Evolutionary conservation across 768 basidiomycete species (phyloP).

Genomic region (Termitomyces sp.): DNA sequence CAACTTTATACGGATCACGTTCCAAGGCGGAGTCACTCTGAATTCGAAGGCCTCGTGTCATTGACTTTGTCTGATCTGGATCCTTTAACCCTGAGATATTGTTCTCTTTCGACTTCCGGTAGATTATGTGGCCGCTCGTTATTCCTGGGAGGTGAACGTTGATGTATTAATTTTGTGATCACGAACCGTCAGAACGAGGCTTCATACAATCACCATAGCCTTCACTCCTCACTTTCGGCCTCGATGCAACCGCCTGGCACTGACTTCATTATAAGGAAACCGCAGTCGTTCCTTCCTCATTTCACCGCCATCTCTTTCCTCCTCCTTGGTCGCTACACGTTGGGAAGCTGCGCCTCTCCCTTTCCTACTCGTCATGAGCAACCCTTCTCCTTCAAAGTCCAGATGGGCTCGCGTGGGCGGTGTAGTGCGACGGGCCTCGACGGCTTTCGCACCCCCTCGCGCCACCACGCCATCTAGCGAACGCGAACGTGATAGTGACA

Average conservation of each 20-base stretch:
- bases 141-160: too few relatives aligned
- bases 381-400: conserved; percentile 26
- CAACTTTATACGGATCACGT: too few relatives aligned
- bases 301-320: conserved; percentile 9
- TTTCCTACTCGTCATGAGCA: conserved; percentile 8
- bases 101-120: too few relatives aligned
- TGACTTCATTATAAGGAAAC: conserved; percentile 29
- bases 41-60: background rate
- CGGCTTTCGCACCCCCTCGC: conserved; percentile 35
- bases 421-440: conserved; percentile 57
- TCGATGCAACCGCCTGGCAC: conserved; percentile 41
- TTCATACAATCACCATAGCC: background rate
- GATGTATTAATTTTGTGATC: background rate
- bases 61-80: background rate
- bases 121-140: background rate
- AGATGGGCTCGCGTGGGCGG: conserved; percentile 58
- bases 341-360: background rate
- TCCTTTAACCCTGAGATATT: too few relatives aligned
- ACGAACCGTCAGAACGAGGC: conserved; percentile 1
- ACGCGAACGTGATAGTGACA: conserved; percentile 21
- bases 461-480: conserved; percentile 27
- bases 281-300: conserved; percentile 12
- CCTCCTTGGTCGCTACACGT: background rate
- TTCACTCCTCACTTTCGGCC: conserved; percentile 20
- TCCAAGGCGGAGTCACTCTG: too few relatives aligned